Evolutionary conservation across 177 flowering plant genomes (phyloP).

Genomic region (Vitis hybrid): DNA sequence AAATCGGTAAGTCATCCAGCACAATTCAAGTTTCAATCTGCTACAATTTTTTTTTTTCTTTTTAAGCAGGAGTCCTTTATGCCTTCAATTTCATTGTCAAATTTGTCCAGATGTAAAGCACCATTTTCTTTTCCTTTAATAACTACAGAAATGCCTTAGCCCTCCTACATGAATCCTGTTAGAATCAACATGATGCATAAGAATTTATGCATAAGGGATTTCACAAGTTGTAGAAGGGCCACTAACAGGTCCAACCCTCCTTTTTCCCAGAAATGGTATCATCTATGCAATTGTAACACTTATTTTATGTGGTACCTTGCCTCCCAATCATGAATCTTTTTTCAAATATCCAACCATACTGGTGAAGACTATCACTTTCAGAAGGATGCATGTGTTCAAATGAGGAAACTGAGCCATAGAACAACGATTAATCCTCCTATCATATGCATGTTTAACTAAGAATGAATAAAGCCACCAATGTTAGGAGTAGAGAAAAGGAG

Average conservation of each 20-base stretch:
- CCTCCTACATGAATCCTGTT: neutral
- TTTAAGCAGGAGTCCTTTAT: too few relatives aligned
- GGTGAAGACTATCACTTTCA: too few relatives aligned
- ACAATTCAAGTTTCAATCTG: neutral
- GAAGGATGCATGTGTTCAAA: too few relatives aligned
- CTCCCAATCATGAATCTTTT: too few relatives aligned
- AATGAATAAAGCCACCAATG: neutral
- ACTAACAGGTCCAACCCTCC: neutral
- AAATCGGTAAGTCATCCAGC: constrained; percentile 52
- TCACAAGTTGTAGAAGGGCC: neutral
- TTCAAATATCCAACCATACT: too few relatives aligned
- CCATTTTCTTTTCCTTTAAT: too few relatives aligned
- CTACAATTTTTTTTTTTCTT: neutral
- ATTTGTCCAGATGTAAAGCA: too few relatives aligned
- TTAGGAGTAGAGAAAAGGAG: too few relatives aligned
- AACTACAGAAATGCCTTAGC: neutral
- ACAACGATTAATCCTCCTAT: neutral
- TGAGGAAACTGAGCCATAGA: neutral
- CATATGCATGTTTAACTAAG: neutral
- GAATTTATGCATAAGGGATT: neutral
- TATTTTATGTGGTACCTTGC: too few relatives aligned
- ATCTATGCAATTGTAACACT: too few relatives aligned
- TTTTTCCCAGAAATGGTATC: neutral
- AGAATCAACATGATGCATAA: neutral
- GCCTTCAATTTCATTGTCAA: too few relatives aligned